Conservation (phyloP, 164 flowering plant genomes). For the Malania oleifera region DNA sequence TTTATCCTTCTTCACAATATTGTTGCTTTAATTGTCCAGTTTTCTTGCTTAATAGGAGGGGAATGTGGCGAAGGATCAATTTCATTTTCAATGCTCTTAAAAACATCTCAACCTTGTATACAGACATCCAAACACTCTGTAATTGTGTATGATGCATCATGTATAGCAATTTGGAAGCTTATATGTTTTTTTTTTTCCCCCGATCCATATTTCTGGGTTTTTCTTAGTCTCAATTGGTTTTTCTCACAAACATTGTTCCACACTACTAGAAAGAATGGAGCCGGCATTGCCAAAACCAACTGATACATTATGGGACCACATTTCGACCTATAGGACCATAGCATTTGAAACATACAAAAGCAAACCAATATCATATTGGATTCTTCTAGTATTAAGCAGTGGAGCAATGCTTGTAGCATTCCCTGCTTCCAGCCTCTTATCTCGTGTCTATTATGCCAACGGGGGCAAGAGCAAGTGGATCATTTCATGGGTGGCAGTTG, state of each 20-base stretch:
- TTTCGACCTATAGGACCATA: constrained; percentile 21
- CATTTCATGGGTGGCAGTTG: constrained; percentile 92
- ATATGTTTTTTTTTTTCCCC: too few species aligned
- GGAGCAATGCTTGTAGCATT: constrained; percentile 83
- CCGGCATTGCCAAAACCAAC: constrained; percentile 18
- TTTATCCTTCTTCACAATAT: too few species aligned
- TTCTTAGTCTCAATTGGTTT: not conserved
- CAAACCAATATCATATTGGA: constrained; percentile 70
- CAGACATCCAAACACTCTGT: too few species aligned
- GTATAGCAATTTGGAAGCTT: too few species aligned
- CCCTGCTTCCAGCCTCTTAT: constrained; percentile 83
- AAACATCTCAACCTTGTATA: too few species aligned
- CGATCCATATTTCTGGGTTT: not conserved
- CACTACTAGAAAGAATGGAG: constrained; percentile 28
- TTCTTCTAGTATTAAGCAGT: constrained; percentile 53
- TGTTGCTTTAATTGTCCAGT: too few species aligned
- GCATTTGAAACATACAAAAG: constrained; percentile 37
- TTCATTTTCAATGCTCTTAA: too few species aligned
- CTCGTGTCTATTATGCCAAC: constrained; percentile 69
- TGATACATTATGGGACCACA: constrained; percentile 19
- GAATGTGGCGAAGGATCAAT: too few species aligned
- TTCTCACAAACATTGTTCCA: not conserved
- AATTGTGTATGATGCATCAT: too few species aligned
- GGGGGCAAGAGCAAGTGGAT: constrained; percentile 96
- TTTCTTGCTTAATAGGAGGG: too few species aligned